Evolutionary conservation across 1,284 basidiomycete genomes (phyloP).

Genomic region (Athelia psychrophila): DNA sequence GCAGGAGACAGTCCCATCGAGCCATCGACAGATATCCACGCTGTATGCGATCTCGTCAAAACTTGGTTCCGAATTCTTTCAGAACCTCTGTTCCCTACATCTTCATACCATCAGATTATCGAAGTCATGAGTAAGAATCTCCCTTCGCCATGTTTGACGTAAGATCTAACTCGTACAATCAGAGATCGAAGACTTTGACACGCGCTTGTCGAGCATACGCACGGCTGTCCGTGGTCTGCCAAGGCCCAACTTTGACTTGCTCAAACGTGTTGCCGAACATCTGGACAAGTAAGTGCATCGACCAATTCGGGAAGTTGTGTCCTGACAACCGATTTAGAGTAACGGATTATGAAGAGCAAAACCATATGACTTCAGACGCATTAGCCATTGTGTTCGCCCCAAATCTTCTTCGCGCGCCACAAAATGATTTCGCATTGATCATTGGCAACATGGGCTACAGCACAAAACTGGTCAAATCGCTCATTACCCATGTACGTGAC

Average conservation of each 20-base stretch:
- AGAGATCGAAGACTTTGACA: constrained; percentile 69
- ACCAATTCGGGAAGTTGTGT: not conserved
- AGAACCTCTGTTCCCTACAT: constrained; percentile 72
- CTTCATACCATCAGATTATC: constrained; percentile 65
- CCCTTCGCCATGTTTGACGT: constrained; percentile 1
- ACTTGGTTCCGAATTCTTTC: constrained; percentile 81
- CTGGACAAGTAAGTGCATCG: constrained; percentile 61
- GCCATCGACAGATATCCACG: constrained; percentile 67
- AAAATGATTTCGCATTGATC: constrained; percentile 71
- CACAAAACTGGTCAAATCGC: constrained; percentile 71
- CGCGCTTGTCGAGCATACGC: constrained; percentile 61
- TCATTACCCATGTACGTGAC: constrained; percentile 70
- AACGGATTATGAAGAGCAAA: constrained; percentile 80
- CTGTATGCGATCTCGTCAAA: constrained; percentile 79
- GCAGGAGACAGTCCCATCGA: constrained; percentile 60
- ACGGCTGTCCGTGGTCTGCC: constrained; percentile 67
- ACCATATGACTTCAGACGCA: constrained; percentile 83
- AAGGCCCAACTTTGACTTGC: constrained; percentile 66
- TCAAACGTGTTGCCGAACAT: constrained; percentile 76
- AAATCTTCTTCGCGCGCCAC: constrained; percentile 66
- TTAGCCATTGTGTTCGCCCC: constrained; percentile 83
- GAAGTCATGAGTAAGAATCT: constrained; percentile 60
- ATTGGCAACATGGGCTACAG: constrained; percentile 77
- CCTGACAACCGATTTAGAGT: constrained; percentile 45
- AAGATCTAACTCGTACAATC: constrained; percentile 11